Base-by-base conservation (phyloP, 495 filamentous ascomycete genomes). In the Penicillium parvum region DNA sequence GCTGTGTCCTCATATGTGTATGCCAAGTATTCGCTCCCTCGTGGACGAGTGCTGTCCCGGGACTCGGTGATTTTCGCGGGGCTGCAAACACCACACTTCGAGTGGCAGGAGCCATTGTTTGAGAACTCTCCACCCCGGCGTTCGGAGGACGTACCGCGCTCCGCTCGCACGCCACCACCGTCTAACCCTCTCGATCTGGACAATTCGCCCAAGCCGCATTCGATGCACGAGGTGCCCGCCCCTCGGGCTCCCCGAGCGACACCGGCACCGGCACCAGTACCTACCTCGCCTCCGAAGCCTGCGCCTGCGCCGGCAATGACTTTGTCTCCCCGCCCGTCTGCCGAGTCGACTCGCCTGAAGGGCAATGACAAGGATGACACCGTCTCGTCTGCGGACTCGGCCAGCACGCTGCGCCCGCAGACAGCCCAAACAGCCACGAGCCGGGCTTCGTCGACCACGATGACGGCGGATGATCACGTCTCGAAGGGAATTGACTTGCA, bases 401-500 rank as follows among this genome's bases (percentile, higher is more conserved):
- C 76, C 17, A 84, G 78, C 40, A 86, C 86, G 15, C 69, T 79
- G 42, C 78, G 79, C 34, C 66, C 81, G 0, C 71, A 63, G 35
- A 78, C 81, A 4, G 69, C 72, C 36, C 65, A 67, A 22, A 49
- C 63, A n/a, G n/a, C n/a, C n/a, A n/a, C n/a, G n/a, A n/a, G n/a
- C 27, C 46, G 63, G 26, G 52, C 63, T 3, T 45, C 65, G 2
- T 64, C 79, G 25, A 61, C 73, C 4, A 73, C 82, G 4, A 64
- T 91, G 43, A 77, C 84, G 0, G 76, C 86, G 1, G 92, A 97
- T 38, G 84, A 96, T 42, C 92, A 98, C 57, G 77, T 96, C 8
- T 73, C 80, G 19, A 88, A 87, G 63, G 92, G 87, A 6, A 89
- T 98, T 45, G 85, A 86, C 46, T 77, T 83, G 29, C 94, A 98